A percentile compares a stretch with the other conserved stretches of the same genome.
Conservation (phyloP, 306 rosid genomes). For the Lupinus albus region DNA sequence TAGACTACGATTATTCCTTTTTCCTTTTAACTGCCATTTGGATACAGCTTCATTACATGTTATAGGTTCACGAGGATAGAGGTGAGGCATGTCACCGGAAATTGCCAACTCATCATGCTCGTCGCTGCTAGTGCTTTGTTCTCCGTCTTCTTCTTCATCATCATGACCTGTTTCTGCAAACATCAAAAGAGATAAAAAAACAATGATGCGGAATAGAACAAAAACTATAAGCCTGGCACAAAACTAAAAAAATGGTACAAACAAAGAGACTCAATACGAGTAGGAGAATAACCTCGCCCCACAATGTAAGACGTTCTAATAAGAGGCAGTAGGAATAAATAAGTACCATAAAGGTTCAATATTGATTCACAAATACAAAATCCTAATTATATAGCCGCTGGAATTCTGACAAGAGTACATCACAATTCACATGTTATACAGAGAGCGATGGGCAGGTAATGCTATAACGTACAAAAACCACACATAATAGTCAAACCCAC, state of each 20-base stretch:
- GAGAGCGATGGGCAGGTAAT: no score
- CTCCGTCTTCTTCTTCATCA: constrained; percentile 39
- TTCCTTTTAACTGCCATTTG: constrained; percentile 94
- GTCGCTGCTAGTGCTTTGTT: constrained; percentile 68
- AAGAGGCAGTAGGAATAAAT: constrained; percentile 21
- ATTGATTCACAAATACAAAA: constrained; percentile 24
- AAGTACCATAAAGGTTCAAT: constrained; percentile 9
- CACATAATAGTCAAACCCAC: constrained; percentile 20
- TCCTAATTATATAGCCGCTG: background rate
- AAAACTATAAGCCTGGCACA: constrained; percentile 15
- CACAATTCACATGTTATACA: background rate
- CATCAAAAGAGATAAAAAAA: constrained; percentile 42
- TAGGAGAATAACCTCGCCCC: background rate
- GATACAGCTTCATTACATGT: constrained; percentile 77
- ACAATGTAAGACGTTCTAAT: constrained; percentile 20
- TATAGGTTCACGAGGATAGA: constrained; percentile 57
- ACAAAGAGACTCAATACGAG: constrained; percentile 15
- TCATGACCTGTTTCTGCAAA: constrained; percentile 57
- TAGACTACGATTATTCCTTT: constrained; percentile 81
- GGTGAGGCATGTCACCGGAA: constrained; percentile 75
- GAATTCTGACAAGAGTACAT: constrained; percentile 12
- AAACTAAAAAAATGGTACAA: constrained; percentile 9
- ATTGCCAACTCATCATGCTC: constrained; percentile 67
- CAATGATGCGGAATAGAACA: constrained; percentile 9
- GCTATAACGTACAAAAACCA: constrained; percentile 11